A percentile compares a stretch with the other conserved stretches of the same genome.
phyloP scores from a whole-genome alignment of 2,329 filamentous ascomycete species.

The Neonectria neomacrospora region DNA sequence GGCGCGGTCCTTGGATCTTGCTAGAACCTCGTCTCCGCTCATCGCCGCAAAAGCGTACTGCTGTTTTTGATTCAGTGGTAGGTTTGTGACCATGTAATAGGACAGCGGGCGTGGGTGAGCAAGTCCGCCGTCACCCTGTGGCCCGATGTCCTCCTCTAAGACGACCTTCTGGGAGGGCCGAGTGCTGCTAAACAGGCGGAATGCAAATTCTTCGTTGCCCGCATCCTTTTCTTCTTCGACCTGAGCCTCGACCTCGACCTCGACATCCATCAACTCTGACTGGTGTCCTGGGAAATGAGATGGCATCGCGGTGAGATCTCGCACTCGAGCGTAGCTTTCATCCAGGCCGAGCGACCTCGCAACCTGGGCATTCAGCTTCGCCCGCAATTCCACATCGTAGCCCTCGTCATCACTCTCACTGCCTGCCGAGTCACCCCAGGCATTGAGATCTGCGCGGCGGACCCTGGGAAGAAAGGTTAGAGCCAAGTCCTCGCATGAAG shows the following conservation, averaged over 20 bases:
- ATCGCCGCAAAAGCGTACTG: constrained; percentile 61
- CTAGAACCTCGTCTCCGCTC: constrained; percentile 62
- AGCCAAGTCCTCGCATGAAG: neutral
- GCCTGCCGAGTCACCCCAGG: constrained; percentile 45
- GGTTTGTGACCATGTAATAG: constrained; percentile 60
- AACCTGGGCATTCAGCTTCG: constrained; percentile 60
- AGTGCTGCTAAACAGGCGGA: constrained; percentile 66
- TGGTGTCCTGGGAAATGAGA: constrained; percentile 9
- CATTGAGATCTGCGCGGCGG: constrained; percentile 64
- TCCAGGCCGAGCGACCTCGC: constrained; percentile 58
- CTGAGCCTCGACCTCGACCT: constrained; percentile 23
- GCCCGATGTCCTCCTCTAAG: constrained; percentile 57
- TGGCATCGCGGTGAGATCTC: constrained; percentile 1
- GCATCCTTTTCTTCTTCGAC: constrained; percentile 41
- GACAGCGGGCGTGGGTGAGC: constrained; percentile 53
- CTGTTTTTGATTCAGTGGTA: constrained; percentile 50
- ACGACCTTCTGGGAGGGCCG: constrained; percentile 61
- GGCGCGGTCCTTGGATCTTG: constrained; percentile 54
- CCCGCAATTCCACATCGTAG: constrained; percentile 54
- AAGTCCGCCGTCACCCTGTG: constrained; percentile 51
- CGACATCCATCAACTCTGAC: constrained; percentile 18
- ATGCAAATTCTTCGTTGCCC: constrained; percentile 59
- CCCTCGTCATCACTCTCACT: constrained; percentile 47
- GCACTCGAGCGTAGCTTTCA: constrained; percentile 32
- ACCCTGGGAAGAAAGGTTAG: constrained; percentile 54